Base-by-base conservation (phyloP, 306 rosid species). In the Cicer judaicum region DNA sequence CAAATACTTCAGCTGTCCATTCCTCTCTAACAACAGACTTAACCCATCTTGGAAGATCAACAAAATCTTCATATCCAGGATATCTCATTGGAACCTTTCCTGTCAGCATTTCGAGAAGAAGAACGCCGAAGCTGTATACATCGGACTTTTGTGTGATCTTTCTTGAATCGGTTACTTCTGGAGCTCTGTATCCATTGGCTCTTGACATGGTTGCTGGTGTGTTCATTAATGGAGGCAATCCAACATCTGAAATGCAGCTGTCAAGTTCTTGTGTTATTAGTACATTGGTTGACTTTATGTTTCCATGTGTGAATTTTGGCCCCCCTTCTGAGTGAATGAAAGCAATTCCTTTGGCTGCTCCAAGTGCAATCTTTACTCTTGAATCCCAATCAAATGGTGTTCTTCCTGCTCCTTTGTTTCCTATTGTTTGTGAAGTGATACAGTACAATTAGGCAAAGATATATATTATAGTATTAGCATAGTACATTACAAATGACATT, bases 1-100 rank as follows among this genome's bases (percentile, higher is more conserved):
- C 97, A 16, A 91, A 91, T 14, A 91, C 95, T 79, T 91, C 97
- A 9, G 95, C 90, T 3, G 95, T 91, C 97, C 97, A 91, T 68
- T 91, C 97, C 81, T 91, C 97, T 1, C 95, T 85, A 8, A 91
- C 97, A 15, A 91, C 96, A 54, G 97, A 91, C 43, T 73, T 78
- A 48, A 91, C 97, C 97, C 97, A 91, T 55, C 91, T 86, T 10
- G 97, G 97, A 36, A 91, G 93, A 75, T 91, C 97, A 29, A 88
- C 88, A 50, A 79, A 87, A 2, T 84, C 84, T 4, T 89, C 91
- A 44, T 80, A 49, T 0, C 97, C 94, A 1, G 91, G 87, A 72
- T 81, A 70, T 11, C 87, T 79, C 50, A 89, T 46, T 29, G 97
- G 88, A 7, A 64, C 44, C 77, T 89, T 91, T 4, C 95, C 95